Evolutionary conservation across 257 asterid species (phyloP), one percentile per base, ranked within the genome.

Genomic region (Petrea volubilis): DNA sequence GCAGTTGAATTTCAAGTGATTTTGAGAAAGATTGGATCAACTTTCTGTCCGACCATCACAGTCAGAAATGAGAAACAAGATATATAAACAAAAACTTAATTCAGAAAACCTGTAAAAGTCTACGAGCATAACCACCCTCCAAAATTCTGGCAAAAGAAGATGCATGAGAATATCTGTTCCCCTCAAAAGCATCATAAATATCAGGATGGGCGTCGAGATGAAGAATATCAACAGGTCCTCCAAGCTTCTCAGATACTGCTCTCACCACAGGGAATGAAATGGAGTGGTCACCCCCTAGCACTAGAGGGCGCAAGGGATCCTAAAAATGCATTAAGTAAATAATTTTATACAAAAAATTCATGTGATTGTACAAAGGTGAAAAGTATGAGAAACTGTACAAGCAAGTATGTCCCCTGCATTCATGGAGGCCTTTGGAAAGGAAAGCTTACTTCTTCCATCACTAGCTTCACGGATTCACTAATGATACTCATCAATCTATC

Each of bases 191-290:
- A 85, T 92, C 72, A 79, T 95, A 95, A 69, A 92, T 95, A 79
- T 95, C 98, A 49, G 99, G 99, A 81, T 95, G 99, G 40, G 99
- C 99, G 82, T 95, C 99, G 24, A 95, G 86, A 79, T 95, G 99
- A 83, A 95, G 99, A 77, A 95, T 80, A 83, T 95, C 99, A 14
- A 95, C 86, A 20, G 95, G 96, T 58, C 99, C 98, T 56, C 97
- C 99, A 61, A 95, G 99, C 81, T 95, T 90, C 87, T 95, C 96
- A 49, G 99, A 92, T 53, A 95, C 97, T 3, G 98, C 99, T 87
- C 99, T 84, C 79, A 92, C 94, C 66, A 88, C 93, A 38, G 98
- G 99, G 80, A 70, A 92, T 9, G 99, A 92, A 72, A 95, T 95
- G 4, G 98, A 95, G 84, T 95, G 99, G 73, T 95, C 99, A 28